phyloP scores from a whole-genome alignment of 495 filamentous ascomycete species.

The Pyrenopolyporus hunteri region DNA sequence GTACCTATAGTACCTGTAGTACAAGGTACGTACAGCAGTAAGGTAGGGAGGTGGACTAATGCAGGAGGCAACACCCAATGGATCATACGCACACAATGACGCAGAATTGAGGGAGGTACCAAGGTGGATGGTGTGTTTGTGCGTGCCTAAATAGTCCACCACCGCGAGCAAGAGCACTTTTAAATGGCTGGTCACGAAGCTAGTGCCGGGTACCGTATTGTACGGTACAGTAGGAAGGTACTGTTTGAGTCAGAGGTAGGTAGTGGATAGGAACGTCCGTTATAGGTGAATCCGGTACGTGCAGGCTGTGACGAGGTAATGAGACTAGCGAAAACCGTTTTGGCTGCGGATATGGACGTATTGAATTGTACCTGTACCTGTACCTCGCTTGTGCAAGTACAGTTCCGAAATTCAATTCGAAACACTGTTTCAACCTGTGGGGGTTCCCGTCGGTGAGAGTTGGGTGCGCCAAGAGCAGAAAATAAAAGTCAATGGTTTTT shows the following conservation, averaged over 20 bases:
- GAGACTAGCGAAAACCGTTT: background rate
- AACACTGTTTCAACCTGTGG: constrained; percentile 16
- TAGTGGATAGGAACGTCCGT: background rate
- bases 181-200: background rate
- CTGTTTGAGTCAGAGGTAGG: constrained; percentile 6
- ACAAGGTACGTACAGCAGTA: constrained; percentile 17
- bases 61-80: constrained; percentile 36
- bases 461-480: constrained; percentile 1
- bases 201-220: background rate
- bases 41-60: constrained; percentile 32
- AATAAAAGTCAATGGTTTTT: background rate
- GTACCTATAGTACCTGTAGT: constrained; percentile 12
- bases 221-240: background rate
- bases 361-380: constrained; percentile 1
- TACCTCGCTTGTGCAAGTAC: background rate
- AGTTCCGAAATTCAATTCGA: background rate
- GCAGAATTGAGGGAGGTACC: constrained; percentile 11
- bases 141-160: constrained; percentile 23
- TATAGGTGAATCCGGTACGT: background rate
- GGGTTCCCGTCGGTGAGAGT: constrained; percentile 9
- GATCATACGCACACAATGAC: constrained; percentile 26
- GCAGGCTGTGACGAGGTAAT: background rate
- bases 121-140: background rate
- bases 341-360: background rate
- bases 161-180: background rate